Base-by-base conservation (phyloP, 2,329 filamentous ascomycete genomes). In the Cordyceps farinosa region DNA sequence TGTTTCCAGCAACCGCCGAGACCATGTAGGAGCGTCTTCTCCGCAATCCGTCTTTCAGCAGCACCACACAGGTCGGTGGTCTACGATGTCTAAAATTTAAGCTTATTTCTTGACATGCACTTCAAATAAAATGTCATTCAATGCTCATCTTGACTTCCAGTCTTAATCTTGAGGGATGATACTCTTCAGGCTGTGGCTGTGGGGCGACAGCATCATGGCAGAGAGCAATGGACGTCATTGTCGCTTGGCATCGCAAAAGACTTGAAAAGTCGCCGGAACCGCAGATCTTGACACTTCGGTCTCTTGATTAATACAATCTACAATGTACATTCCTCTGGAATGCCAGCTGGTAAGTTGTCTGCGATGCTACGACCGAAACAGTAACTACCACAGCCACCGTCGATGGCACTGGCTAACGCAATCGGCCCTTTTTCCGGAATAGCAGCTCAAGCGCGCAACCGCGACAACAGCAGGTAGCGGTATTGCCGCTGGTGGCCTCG, bases 181-280 rank as follows among this genome's bases (percentile, higher is more conserved):
- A 34, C 5, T 34, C 1, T 22, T 17, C 40, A 27, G 56, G 38
- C 11, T 52, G 7, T 34, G 36, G 45, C 45, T 15, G 60, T 51
- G 60, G 52, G 60, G 34, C 60, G 22, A 50, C 52, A 3, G 36
- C 60, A 51, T 55, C 34, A 62, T 61, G 50, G 27, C 17, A 10
- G 4, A 40, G n/a, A n/a, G 22, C 22, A 15, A 40, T 30, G 34
- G 45, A 50, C 56, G 56, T 59, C 45, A 59, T 59, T 51, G 32
- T 30, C 10, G 44, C 56, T 59, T 51, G 56, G 44, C 45, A 34
- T 30, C 22, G 52, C 36, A 40, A 8, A 56, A 55, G 27, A 17
- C 7, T 6, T 38, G 8, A 29, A 7, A 55, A 42, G 22, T 30
- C 7, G 11, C 42, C 22, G 11, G 3, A 27, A 32, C 17, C 22